Base-by-base conservation (phyloP, 1,284 basidiomycete species). In the Hortiboletus rubellus region DNA sequence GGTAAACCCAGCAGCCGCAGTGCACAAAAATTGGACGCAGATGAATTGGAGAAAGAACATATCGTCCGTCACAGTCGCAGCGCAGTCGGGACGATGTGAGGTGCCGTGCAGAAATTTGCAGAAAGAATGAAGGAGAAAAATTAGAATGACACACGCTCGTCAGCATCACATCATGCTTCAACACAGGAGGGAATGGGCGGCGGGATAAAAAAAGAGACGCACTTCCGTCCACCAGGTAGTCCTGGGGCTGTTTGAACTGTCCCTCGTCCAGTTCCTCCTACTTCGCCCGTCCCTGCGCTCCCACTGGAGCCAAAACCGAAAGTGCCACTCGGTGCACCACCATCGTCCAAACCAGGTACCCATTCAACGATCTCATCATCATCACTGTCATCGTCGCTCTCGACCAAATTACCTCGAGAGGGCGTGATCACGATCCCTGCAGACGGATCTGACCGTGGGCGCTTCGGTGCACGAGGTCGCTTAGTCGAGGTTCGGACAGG, bases 361-460 rank as follows among this genome's bases (percentile, higher is more conserved):
- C 58, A 67, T 33, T 72, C 68, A n/a, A 52, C 34, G 17, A 66
- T 46, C 2, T 71, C 69, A 1, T 71, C 69, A 2, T 74, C 69
- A 0, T 71, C 72, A 11, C 70, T 73, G 1, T 72, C 68, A 17
- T 66, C 64, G 6, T 74, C 70, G 31, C 68, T 72, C 17, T 68
- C 69, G 3, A 36, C 54, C 2, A 42, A 12, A 36, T 59, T 60
- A 15, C 46, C 37, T 37, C 50, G 58, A 37, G 58, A 37, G 10
- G 50, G 22, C 7, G 46, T 50, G 1, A 45, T 47, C 18, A 33
- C 37, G 15, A 31, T 6, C 12, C 46, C 51, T 11, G 44, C 17
- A 12, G 56, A 40, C 1, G 51, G 2, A 38, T 51, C 59, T 18
- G 42, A 52, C 37, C 66, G 52, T 38, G 3, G 47, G 11, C 69